Conservation (phyloP, 2,329 filamentous ascomycete genomes). For the Penicillium sclerotigenum region DNA sequence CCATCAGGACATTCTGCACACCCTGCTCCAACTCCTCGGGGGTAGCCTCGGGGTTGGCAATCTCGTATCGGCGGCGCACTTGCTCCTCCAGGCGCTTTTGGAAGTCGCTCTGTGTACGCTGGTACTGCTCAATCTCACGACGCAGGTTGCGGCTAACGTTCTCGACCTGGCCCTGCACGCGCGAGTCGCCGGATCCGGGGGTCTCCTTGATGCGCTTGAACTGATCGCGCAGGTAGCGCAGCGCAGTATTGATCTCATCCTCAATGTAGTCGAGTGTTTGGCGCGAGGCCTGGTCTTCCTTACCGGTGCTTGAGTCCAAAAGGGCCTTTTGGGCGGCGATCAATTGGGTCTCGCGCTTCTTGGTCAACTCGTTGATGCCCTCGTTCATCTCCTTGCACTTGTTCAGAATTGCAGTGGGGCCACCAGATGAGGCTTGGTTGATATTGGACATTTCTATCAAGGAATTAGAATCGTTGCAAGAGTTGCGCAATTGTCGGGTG, state of each 20-base stretch:
- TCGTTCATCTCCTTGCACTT: constrained; percentile 77
- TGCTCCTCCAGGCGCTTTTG: constrained; percentile 76
- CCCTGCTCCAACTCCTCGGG: constrained; percentile 75
- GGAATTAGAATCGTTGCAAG: constrained; percentile 14
- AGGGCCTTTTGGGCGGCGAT: constrained; percentile 66
- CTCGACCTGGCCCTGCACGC: constrained; percentile 76
- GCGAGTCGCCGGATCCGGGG: constrained; percentile 67
- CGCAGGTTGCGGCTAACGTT: constrained; percentile 77
- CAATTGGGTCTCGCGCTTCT: constrained; percentile 48
- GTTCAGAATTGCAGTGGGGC: constrained; percentile 77
- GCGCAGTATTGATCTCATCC: constrained; percentile 76
- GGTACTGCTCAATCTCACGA: constrained; percentile 75
- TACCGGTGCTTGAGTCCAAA: constrained; percentile 70
- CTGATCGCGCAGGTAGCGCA: constrained; percentile 73
- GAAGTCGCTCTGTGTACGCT: constrained; percentile 75
- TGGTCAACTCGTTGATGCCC: constrained; percentile 71
- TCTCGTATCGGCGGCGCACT: constrained; percentile 84
- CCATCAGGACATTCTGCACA: constrained; percentile 63
- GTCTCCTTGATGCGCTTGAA: constrained; percentile 80
- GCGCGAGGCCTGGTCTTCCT: constrained; percentile 62
- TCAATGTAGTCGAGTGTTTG: constrained; percentile 70
- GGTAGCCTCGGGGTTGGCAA: constrained; percentile 76
- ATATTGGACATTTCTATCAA: constrained; percentile 43
- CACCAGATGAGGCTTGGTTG: constrained; percentile 35
- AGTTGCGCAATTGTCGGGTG: constrained; percentile 6